Evolutionary conservation across 2,329 filamentous ascomycete species (phyloP), one percentile per base, ranked within the genome.

Genomic region (Fusarium illudens): DNA sequence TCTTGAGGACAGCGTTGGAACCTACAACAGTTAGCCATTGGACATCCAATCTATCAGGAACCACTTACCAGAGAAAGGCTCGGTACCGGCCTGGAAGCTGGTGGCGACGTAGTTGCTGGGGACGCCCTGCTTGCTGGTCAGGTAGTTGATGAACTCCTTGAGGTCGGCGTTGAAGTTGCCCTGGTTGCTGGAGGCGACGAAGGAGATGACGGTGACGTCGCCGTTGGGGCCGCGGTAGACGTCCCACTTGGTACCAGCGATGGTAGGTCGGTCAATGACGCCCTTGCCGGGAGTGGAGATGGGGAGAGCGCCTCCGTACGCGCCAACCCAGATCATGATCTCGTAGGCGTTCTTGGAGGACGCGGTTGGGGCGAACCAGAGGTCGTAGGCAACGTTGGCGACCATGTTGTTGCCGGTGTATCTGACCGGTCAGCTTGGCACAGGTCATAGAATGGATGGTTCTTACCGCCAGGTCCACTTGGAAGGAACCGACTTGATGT

Each of bases 321-420:
- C 82, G 2, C 80, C 84, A 46, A 89, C 80, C 88, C 88, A 90
- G 71, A 90, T 81, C 88, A 90, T 90, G 75, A 90, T 83, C 77
- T 90, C 88, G 75, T 88, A 89, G 71, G 86, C 79, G 27, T 83
- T 72, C 6, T 60, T 73, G 48, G 75, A 76, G 2, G 82, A 78
- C 11, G 80, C 80, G 12, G 83, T 80, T 15, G 79, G 78, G 13
- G 80, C 79, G 30, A 87, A 87, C 80, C 89, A 90, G 37, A 89
- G 76, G 74, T 89, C 87, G 73, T 89, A 90, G 13, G 87, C 79
- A 3, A 90, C 87, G 71, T 90, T 81, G 36, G 85, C 83, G 25
- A 88, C 79, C 53, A 80, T 59, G 44, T 72, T 70, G 19, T 36
- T 71, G 32, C 78, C 77, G 15, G 70, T 69, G 65, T 80, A 79